Evolutionary conservation across 345 rosid genomes (phyloP).

Genomic region (Euphorbia lathyris): DNA sequence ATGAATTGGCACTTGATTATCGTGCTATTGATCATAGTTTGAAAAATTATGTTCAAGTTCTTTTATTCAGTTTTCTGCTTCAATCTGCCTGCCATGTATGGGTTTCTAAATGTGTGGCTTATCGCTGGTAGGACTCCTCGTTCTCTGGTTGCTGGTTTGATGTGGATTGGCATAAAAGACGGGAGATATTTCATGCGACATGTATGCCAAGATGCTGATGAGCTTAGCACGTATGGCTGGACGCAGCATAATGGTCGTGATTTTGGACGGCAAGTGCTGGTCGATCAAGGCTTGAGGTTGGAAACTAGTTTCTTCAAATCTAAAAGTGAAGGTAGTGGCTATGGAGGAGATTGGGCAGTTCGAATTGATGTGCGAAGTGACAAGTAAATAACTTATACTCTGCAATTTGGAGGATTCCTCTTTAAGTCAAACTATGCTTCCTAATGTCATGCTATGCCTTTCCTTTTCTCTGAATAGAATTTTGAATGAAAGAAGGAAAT

Average conservation of each 20-base stretch:
- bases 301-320: constrained; percentile 80
- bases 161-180: constrained; percentile 84
- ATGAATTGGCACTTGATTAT: background rate
- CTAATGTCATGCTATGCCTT: background rate
- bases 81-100: background rate
- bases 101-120: background rate
- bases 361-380: constrained; percentile 47
- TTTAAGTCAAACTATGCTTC: background rate
- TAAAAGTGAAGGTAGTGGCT: constrained; percentile 62
- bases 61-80: background rate
- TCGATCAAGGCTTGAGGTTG: constrained; percentile 64
- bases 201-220: constrained; percentile 73
- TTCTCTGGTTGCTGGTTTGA: constrained; percentile 80
- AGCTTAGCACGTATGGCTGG: constrained; percentile 77
- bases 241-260: constrained; percentile 80
- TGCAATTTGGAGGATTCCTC: background rate
- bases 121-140: constrained; percentile 55
- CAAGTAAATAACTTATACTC: constrained; percentile 35
- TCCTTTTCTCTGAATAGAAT: background rate
- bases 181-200: constrained; percentile 67
- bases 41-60: background rate
- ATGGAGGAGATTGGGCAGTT: constrained; percentile 97
- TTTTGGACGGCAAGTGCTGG: constrained; percentile 69
- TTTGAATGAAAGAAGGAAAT: background rate
- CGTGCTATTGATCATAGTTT: background rate